Conservation (phyloP, 2,329 filamentous ascomycete species). For the Plenodomus tracheiphilus region DNA sequence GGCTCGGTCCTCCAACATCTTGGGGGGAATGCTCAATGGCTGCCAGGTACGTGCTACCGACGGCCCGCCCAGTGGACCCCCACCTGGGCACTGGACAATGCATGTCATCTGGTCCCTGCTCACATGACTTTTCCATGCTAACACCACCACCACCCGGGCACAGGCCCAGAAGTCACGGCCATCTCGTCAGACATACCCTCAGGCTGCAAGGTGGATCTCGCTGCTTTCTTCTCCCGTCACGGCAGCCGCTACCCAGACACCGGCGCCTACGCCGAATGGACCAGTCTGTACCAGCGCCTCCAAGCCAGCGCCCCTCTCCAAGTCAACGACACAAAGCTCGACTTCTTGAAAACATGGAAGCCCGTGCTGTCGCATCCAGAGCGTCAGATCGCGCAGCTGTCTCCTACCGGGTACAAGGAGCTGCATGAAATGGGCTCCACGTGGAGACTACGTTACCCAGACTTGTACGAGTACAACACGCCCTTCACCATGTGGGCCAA, state of each 20-base stretch:
- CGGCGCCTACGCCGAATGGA: constrained; percentile 63
- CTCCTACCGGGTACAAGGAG: constrained; percentile 66
- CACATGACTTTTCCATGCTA: background rate
- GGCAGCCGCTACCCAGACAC: constrained; percentile 66
- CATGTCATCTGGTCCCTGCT: too few relatives aligned
- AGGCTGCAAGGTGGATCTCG: constrained; percentile 63
- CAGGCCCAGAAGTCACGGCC: constrained; percentile 60
- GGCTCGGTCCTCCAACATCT: constrained; percentile 39
- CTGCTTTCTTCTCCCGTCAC: constrained; percentile 63
- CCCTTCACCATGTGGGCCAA: constrained; percentile 67
- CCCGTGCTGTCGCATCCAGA: constrained; percentile 59
- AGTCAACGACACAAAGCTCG: constrained; percentile 54
- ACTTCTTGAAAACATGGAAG: constrained; percentile 63
- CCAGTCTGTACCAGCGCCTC: constrained; percentile 50
- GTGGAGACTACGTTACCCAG: constrained; percentile 50
- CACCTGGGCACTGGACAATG: too few relatives aligned
- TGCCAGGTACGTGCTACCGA: constrained; percentile 22
- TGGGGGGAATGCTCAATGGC: constrained; percentile 47
- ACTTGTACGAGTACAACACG: constrained; percentile 54
- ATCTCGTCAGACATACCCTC: constrained; percentile 60
- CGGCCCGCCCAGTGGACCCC: too few relatives aligned
- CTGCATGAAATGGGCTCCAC: constrained; percentile 59
- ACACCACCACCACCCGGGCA: background rate
- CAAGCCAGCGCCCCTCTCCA: constrained; percentile 56
- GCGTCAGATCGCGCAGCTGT: constrained; percentile 62